These are phyloP conservation scores for Trichoderma pleuroti DNA, from an alignment of 2,329 filamentous ascomycete genomes.

Conservation along the genomic window DNA sequence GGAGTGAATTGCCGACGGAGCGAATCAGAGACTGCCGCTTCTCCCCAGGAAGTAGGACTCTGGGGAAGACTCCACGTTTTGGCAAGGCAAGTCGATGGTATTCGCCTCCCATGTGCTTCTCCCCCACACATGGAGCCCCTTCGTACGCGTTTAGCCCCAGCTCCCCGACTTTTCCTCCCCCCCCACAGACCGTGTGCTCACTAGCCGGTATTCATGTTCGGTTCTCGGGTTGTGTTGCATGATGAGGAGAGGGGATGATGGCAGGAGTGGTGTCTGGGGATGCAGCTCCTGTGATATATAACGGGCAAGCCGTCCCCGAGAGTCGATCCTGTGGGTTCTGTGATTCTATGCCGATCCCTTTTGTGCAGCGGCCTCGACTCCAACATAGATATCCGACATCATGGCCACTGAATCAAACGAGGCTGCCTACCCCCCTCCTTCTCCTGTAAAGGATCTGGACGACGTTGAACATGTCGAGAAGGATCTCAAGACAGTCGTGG, in stretches of 20 bases:
- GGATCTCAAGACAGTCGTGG: constrained; percentile 19
- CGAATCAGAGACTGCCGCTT: background rate
- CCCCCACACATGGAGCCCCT: background rate
- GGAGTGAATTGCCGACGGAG: background rate
- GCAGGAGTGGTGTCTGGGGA: background rate
- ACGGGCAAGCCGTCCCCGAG: background rate
- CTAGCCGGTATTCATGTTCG: constrained; percentile 4
- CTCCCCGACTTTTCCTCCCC: background rate
- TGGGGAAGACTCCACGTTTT: constrained; percentile 13
- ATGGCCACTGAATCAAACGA: constrained; percentile 4
- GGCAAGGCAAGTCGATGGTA: background rate
- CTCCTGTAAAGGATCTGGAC: constrained; percentile 9
- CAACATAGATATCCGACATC: background rate
- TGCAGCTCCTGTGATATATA: constrained; percentile 3
- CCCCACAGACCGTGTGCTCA: background rate
- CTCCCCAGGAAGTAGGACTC: constrained; percentile 1
- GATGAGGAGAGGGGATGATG: constrained; percentile 1
- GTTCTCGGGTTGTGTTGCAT: background rate
- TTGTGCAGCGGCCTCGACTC: background rate
- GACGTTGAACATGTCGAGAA: constrained; percentile 23
- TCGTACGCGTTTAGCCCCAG: background rate
- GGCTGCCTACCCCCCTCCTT: background rate
- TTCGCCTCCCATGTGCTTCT: background rate
- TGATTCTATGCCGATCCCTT: background rate
- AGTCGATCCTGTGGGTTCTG: background rate